Conservation (phyloP, 1,139 yeast species). For the Pichia sp. region DNA sequence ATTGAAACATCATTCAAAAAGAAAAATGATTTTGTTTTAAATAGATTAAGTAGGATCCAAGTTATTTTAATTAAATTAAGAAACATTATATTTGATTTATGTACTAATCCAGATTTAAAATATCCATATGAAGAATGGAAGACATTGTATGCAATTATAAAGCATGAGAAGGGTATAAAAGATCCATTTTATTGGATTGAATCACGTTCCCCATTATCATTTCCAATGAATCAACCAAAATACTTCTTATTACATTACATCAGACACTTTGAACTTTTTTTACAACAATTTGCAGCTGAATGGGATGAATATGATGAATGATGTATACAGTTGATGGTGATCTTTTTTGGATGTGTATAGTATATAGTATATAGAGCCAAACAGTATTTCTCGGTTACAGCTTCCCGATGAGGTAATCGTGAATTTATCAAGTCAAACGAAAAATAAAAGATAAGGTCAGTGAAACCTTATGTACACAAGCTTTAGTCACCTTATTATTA, state of each 20-base stretch:
- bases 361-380: no score
- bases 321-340: background rate
- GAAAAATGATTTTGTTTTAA: slow-evolving; percentile 22
- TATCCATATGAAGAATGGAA: slow-evolving; percentile 44
- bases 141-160: slow-evolving; percentile 29
- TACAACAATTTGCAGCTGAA: slow-evolving; percentile 25
- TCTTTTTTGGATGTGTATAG: no score
- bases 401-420: no score
- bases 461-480: no score
- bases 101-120: slow-evolving; percentile 31
- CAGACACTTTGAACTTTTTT: slow-evolving; percentile 30
- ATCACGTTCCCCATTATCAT: slow-evolving; percentile 56
- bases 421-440: no score
- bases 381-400: no score
- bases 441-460: no score
- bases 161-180: slow-evolving; percentile 21
- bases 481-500: no score
- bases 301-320: slow-evolving; percentile 15
- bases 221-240: slow-evolving; percentile 61
- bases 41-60: slow-evolving; percentile 20
- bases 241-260: slow-evolving; percentile 48
- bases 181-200: slow-evolving; percentile 29
- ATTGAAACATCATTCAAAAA: slow-evolving; percentile 26
- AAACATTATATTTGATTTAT: slow-evolving; percentile 17
- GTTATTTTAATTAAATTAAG: slow-evolving; percentile 20